These are phyloP conservation scores for Boletellus ananiceps DNA, from an alignment of 768 basidiomycete species.

Conservation along the genomic window DNA sequence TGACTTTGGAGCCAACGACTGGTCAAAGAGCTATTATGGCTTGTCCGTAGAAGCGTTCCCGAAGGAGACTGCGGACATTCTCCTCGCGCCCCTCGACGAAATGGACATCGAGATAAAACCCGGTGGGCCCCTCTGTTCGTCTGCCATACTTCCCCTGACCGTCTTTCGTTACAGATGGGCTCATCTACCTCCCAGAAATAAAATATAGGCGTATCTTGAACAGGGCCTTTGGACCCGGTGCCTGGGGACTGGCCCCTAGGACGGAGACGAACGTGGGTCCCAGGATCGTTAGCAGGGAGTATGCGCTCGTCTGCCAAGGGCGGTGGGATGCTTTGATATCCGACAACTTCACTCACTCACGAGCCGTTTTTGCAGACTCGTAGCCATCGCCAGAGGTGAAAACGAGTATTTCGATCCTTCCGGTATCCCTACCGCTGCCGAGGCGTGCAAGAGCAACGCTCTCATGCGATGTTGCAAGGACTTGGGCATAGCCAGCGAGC, in stretches of 20 bases:
- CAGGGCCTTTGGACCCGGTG: conserved; percentile 92
- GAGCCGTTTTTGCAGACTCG: conserved; percentile 49
- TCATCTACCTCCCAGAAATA: conserved; percentile 94
- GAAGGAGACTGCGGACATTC: conserved; percentile 63
- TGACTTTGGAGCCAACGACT: conserved; percentile 50
- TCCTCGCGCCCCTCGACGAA: conserved; percentile 72
- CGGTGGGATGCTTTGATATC: conserved; percentile 44
- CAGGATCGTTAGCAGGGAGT: conserved; percentile 87
- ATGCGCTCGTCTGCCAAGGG: conserved; percentile 90
- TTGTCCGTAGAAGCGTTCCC: conserved; percentile 74
- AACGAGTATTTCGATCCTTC: conserved; percentile 93
- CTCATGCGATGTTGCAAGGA: conserved; percentile 98
- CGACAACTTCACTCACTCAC: neutral
- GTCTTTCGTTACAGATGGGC: conserved; percentile 57
- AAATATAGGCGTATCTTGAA: conserved; percentile 92
- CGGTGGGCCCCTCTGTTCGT: conserved; percentile 43
- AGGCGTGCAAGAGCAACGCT: conserved; percentile 94
- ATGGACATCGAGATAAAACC: conserved; percentile 91
- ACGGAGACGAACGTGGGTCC: conserved; percentile 88
- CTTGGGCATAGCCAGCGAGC: conserved; percentile 90
- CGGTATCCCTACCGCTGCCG: conserved; percentile 89
- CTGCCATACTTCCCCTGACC: neutral
- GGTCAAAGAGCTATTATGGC: conserved; percentile 86
- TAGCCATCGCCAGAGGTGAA: conserved; percentile 89
- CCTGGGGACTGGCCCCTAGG: conserved; percentile 93